Base-by-base conservation (phyloP, 371 early-diverging fungal genomes). In the Lichtheimia corymbifera region DNA sequence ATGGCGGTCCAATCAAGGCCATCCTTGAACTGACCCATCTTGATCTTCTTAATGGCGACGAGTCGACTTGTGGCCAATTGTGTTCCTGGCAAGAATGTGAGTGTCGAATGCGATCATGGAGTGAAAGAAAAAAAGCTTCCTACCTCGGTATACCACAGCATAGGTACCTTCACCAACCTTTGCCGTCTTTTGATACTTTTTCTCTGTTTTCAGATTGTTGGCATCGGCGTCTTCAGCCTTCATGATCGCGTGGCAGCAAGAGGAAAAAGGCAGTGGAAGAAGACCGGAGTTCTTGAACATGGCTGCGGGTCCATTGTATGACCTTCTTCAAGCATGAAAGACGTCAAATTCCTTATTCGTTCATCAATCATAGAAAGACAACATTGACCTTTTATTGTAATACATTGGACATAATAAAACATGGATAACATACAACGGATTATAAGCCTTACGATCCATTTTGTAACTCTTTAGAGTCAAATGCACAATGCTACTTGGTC, bases 101-200 rank as follows among this genome's bases (percentile, higher is more conserved):
- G 35, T 11, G 9, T 35, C 35, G 35, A 35, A 24, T n/a, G 15
- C 18, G 27, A 3, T 54, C 42, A 11, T 25, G 12, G 17, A 14
- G 24, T 9, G 11, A 20, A 6, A 53, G 18, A 49, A 53, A 61
- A 58, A 5, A 28, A 28, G 28, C 35, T 35, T 35, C 35, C 9
- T 82, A 79, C 96, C 96, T 59, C 83, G 71, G 69, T 94, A 96
- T 0, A 97, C 96, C 14, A 93, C 93, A 58, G 98, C 98, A 65
- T 94, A 97, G 45, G 96, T 93, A 72, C 98, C 98, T 73, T 96
- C 96, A 61, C 98, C 98, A 58, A 97, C 85, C 77, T 95, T 96
- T 50, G 80, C 76, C 52, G 89, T 90, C 74, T 91, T 93, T 60
- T 79, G 82, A 71, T 93, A 94, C 63, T 84, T 83, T 43, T 76